Evolutionary conservation across 2,329 filamentous ascomycete genomes (phyloP), one percentile per base, ranked within the genome.

Genomic region (Colletotrichum lini): DNA sequence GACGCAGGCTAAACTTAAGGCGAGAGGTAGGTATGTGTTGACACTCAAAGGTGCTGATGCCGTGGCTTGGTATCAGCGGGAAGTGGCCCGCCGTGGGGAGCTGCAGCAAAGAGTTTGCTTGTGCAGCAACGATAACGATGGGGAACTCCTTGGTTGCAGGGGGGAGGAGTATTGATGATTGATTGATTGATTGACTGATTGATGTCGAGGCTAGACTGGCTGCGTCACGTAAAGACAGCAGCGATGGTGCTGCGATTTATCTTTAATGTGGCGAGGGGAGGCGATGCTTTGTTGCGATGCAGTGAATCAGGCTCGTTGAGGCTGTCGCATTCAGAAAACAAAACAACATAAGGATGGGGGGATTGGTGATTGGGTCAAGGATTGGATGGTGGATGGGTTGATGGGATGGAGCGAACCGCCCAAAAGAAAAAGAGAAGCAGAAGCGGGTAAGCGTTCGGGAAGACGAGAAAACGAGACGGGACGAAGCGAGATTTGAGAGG

Each of bases 381-480:
- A 21, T 52, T 30, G 13, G 49, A 52, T 30, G 47, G n/a, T 50
- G 5, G 47, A 21, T 57, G 12, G 60, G 16, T 38, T n/a, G 21
- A 21, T 38, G 30, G 8, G 30, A 30, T 30, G 30, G 30, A 30
- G 30, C 7, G 30, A 30, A 30, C 30, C 30, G 30, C 30, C 30
- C 30, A 30, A 30, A 30, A 8, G 30, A 8, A 30, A 30, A 38
- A 40, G 26, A 6, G 50, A n/a, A 38, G 26, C 38, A 44, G 38
- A 57, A 65, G 53, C 30, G 30, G 8, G 30, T 30, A 30, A 30
- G 30, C 30, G 30, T 30, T 30, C 30, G 30, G 30, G 30, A 30
- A 30, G 30, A 30, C 7, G 52, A 30, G 30, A 30, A 65, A 23
- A 65, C 40, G 53, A 57, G 62, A 65, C 50, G 62, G 53, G 62